phyloP scores from a whole-genome alignment of 2,329 filamentous ascomycete species.

The Calonectria leucothoes region DNA sequence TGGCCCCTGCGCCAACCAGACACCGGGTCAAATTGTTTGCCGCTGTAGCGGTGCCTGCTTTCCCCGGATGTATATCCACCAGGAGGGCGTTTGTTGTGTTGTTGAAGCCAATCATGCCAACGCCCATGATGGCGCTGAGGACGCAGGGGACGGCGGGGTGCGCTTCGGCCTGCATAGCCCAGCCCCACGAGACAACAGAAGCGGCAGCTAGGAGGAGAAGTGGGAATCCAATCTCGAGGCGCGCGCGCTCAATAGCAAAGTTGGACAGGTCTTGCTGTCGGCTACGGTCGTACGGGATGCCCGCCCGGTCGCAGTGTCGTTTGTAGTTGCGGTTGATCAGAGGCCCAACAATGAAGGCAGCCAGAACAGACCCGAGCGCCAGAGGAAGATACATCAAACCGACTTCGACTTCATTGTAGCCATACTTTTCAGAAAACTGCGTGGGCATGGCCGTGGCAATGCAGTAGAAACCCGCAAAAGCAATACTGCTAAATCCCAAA shows the following conservation, averaged over 20 bases:
- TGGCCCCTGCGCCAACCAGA: conserved; percentile 64
- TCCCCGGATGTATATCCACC: conserved; percentile 65
- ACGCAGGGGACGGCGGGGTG: conserved; percentile 60
- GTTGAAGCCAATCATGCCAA: conserved; percentile 65
- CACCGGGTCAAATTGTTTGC: conserved; percentile 68
- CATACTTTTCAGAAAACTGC: conserved; percentile 64
- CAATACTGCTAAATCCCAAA: conserved; percentile 55
- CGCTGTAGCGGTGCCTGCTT: conserved; percentile 65
- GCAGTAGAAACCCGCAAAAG: conserved; percentile 64
- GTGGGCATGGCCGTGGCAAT: conserved; percentile 58
- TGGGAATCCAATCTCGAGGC: conserved; percentile 62
- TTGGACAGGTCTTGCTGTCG: conserved; percentile 60
- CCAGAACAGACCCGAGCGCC: conserved; percentile 60
- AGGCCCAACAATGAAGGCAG: conserved; percentile 61
- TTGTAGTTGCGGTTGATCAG: conserved; percentile 76
- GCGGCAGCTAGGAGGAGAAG: conserved; percentile 62
- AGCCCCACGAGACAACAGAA: conserved; percentile 62
- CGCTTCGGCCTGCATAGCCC: conserved; percentile 57
- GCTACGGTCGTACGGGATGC: conserved; percentile 64
- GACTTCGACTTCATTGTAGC: conserved; percentile 65
- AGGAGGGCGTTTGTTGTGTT: conserved; percentile 65
- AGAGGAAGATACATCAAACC: conserved; percentile 66
- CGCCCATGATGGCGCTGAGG: conserved; percentile 58
- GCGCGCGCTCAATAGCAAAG: conserved; percentile 64
- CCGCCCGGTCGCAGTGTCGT: conserved; percentile 66